These are phyloP conservation scores for Pythium biforme DNA, from an alignment of 352 stramenopile species.

Conservation along the genomic window DNA sequence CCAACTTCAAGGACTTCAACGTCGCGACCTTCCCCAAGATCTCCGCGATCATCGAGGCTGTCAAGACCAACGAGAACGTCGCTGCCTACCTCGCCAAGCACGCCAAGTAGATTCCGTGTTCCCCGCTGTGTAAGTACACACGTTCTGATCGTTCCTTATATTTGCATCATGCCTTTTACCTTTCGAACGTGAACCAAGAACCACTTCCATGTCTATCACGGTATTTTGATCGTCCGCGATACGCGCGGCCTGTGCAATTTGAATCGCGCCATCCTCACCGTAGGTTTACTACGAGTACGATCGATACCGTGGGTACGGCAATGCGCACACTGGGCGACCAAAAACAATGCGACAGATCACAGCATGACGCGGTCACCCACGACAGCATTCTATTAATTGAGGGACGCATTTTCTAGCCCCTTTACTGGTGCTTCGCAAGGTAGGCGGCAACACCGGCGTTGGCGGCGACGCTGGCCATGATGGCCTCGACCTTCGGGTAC, in stretches of 20 bases:
- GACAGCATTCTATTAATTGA: not conserved
- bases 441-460: conserved; percentile 41
- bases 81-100: conserved; percentile 33
- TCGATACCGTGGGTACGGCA: too few species aligned
- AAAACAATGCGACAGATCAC: too few species aligned
- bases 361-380: too few species aligned
- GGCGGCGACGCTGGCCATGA: conserved; percentile 35
- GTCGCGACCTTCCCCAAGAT: conserved; percentile 32
- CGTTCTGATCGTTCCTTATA: too few species aligned
- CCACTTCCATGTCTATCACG: too few species aligned
- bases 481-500: conserved; percentile 46
- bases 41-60: conserved; percentile 15
- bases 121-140: not conserved
- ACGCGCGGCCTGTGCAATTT: too few species aligned
- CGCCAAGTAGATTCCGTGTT: conserved; percentile 2
- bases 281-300: too few species aligned
- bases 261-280: too few species aligned
- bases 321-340: too few species aligned
- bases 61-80: conserved; percentile 29
- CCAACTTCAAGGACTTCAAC: conserved; percentile 30
- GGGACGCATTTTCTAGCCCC: not conserved
- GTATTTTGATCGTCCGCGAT: too few species aligned
- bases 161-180: not conserved
- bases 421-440: conserved; percentile 29
- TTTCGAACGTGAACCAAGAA: too few species aligned